Conservation (phyloP, 164 flowering plant species). For the Dillenia turbinata region DNA sequence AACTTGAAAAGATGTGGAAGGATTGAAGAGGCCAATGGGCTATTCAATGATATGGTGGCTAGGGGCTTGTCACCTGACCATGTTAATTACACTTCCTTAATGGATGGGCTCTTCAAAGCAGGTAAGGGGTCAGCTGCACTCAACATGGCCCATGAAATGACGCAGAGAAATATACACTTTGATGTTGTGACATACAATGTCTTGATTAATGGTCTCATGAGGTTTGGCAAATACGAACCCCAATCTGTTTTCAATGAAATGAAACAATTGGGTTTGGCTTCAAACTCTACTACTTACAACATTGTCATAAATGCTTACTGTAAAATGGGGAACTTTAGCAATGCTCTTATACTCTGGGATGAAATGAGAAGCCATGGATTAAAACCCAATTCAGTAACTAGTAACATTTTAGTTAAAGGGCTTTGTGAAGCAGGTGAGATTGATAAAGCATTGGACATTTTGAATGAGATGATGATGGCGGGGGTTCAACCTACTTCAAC, state of each 20-base stretch:
- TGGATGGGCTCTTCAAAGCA: slow-evolving; percentile 78
- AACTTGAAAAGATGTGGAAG: slow-evolving; percentile 51
- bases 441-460: slow-evolving; percentile 41
- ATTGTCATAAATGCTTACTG: slow-evolving; percentile 62
- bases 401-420: slow-evolving; percentile 46
- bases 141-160: slow-evolving; percentile 57
- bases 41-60: slow-evolving; percentile 44
- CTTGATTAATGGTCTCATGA: slow-evolving; percentile 63
- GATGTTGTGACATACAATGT: slow-evolving; percentile 79
- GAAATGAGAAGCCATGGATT: slow-evolving; percentile 56
- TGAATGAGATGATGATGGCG: slow-evolving; percentile 44
- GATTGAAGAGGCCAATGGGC: slow-evolving; percentile 56
- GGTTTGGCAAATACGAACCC: slow-evolving; percentile 46
- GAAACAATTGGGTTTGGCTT: slow-evolving; percentile 50
- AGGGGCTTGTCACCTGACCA: slow-evolving; percentile 59
- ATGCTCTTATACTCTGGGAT: slow-evolving; percentile 49
- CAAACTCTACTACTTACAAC: slow-evolving; percentile 63
- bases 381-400: slow-evolving; percentile 52
- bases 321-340: slow-evolving; percentile 49
- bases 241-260: slow-evolving; percentile 44
- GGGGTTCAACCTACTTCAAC: slow-evolving; percentile 41
- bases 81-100: slow-evolving; percentile 75
- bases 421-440: slow-evolving; percentile 52
- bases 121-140: slow-evolving; percentile 68
- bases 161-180: slow-evolving; percentile 40